Evolutionary conservation across 139 green algal genomes (phyloP).

Genomic region (Desmodesmus armatus): DNA sequence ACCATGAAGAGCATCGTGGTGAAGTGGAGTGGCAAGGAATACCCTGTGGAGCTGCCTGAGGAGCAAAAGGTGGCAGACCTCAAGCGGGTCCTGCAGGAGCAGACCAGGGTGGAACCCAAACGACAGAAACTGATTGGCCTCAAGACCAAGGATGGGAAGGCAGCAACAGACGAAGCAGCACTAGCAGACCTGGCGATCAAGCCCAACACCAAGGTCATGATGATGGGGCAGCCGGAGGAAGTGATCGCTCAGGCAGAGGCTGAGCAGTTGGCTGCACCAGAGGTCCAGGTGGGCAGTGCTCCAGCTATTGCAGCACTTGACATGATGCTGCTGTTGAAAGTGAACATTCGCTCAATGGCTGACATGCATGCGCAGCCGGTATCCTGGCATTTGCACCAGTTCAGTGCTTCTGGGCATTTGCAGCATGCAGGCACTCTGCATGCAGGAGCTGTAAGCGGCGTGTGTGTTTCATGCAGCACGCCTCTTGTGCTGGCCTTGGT

Average conservation of each 20-base stretch:
- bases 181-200: conserved; percentile 73
- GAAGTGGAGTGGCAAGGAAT: conserved; percentile 68
- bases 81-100: conserved; percentile 69
- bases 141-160: conserved; percentile 74
- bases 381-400: too few relatives aligned
- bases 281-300: conserved; percentile 64
- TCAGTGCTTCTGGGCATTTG: too few relatives aligned
- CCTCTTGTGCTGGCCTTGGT: background rate
- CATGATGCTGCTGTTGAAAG: background rate
- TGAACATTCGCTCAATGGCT: too few relatives aligned
- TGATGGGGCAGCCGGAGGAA: conserved; percentile 73
- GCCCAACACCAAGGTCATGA: conserved; percentile 78
- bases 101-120: conserved; percentile 68
- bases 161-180: conserved; percentile 58
- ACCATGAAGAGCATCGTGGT: conserved; percentile 37
- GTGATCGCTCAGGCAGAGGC: conserved; percentile 31
- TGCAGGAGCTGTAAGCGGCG: background rate
- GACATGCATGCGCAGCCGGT: background rate
- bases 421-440: too few relatives aligned
- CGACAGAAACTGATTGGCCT: conserved; percentile 88
- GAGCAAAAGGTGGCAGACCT: conserved; percentile 66
- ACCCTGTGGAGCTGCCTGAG: conserved; percentile 43
- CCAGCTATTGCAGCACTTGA: background rate
- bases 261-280: conserved; percentile 71
- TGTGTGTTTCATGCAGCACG: background rate